Base-by-base conservation (phyloP, 1,284 basidiomycete species). In the Ganoderma multipileum region DNA sequence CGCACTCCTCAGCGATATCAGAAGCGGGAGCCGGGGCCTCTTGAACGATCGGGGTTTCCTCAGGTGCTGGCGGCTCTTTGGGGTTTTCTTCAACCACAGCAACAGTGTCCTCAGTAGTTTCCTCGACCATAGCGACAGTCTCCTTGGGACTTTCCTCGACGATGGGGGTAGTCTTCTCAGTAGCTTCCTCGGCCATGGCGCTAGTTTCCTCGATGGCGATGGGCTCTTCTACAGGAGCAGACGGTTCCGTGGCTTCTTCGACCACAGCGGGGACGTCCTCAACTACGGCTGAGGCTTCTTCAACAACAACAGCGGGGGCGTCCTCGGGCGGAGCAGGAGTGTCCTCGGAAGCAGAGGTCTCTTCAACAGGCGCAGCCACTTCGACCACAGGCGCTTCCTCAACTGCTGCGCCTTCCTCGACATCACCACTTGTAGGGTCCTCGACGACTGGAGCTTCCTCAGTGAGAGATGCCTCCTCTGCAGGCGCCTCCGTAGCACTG, bases 361-460 rank as follows among this genome's bases (percentile, higher is more conserved):
- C 61, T 41, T 71, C 70, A n/a, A 55, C 58, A 14, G 61, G 30
- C 3, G 23, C 67, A 42, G 47, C 12, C 57, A 57, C 66, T 39
- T 71, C 69, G 23, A 55, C 63, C 14, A 52, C 23, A 20, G 28
- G 63, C 38, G 54, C 18, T 42, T 65, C 64, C 54, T 66, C 61
- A 20, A 39, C 64, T 28, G 47, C 47, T 52, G 47, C 47, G 23
- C 47, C 12, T 52, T 63, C 68, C 55, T 66, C 65, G 26, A 26
- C 42, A 18, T 23, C 44, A 39, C 38, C 44, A 39, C 38, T 39
- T 23, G n/a, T 54, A n/a, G 58, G 38, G 16, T 55, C 58, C 39
- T 55, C 66, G 39, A 57, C 39, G 1, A 61, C 63, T 16, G 52
- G 36, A 39, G 26, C 38, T 38, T 68, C 71, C 58, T 68, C 71